A percentile compares a stretch with the other conserved stretches of the same genome.
Conservation (phyloP, 352 stramenopile genomes). For the Phytophthora fragariaefolia region DNA sequence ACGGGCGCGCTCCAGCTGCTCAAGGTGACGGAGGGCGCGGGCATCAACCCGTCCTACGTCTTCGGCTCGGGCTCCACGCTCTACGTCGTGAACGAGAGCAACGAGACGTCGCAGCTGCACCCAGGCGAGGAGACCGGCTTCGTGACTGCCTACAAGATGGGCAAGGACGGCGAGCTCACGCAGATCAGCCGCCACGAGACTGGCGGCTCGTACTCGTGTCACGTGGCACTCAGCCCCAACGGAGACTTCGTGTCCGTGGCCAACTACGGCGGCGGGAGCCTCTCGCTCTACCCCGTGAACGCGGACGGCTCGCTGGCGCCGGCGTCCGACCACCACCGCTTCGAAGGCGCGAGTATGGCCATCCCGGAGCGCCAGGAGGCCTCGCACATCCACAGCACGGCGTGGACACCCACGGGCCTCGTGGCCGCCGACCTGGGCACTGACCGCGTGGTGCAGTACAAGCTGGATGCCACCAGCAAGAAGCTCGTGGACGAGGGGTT, state of each 20-base stretch:
- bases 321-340: slow-evolving; percentile 52
- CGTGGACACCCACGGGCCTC: slow-evolving; percentile 56
- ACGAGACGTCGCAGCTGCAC: slow-evolving; percentile 42
- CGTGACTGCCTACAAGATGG: slow-evolving; percentile 61
- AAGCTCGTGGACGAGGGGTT: slow-evolving; percentile 55
- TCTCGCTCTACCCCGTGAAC: slow-evolving; percentile 65
- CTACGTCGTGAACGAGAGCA: slow-evolving; percentile 79
- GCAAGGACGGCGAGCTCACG: slow-evolving; percentile 42
- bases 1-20: slow-evolving; percentile 59
- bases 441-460: slow-evolving; percentile 71
- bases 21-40: slow-evolving; percentile 49
- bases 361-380: slow-evolving; percentile 75
- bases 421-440: slow-evolving; percentile 74
- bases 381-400: slow-evolving; percentile 78
- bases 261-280: slow-evolving; percentile 79
- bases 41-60: slow-evolving; percentile 81
- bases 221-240: slow-evolving; percentile 57
- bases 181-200: slow-evolving; percentile 64
- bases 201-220: slow-evolving; percentile 61
- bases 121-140: slow-evolving; percentile 58
- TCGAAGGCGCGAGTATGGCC: slow-evolving; percentile 49
- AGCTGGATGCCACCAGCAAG: slow-evolving; percentile 44
- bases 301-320: slow-evolving; percentile 58
- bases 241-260: slow-evolving; percentile 65
- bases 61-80: slow-evolving; percentile 45